Percentiles rank a stretch among this genome's conserved stretches.
phyloP scores from a whole-genome alignment of 2,329 filamentous ascomycete genomes.

The Colletotrichum plurivorum region DNA sequence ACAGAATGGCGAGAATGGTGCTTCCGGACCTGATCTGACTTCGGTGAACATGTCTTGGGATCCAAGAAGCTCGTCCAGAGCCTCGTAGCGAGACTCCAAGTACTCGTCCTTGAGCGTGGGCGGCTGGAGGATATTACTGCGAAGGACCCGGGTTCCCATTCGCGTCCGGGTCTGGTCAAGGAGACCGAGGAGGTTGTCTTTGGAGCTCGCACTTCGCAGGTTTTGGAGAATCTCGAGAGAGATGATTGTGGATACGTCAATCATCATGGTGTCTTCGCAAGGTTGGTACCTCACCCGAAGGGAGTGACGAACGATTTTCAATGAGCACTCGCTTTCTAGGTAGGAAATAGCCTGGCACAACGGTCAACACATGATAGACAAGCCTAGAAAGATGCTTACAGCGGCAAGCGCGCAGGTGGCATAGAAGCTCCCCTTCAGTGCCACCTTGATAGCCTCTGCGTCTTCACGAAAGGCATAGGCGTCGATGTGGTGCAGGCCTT shows the following conservation, averaged over 20 bases:
- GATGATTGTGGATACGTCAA: slow-evolving; percentile 88
- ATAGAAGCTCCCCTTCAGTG: slow-evolving; percentile 87
- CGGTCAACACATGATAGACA: slow-evolving; percentile 38
- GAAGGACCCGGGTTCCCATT: slow-evolving; percentile 88
- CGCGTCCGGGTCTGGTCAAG: slow-evolving; percentile 88
- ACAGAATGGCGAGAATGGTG: too few species aligned
- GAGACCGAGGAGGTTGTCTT: slow-evolving; percentile 85
- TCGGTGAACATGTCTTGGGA: slow-evolving; percentile 90
- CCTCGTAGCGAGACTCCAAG: slow-evolving; percentile 82
- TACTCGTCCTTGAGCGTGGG: slow-evolving; percentile 78
- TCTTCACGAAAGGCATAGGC: slow-evolving; percentile 86
- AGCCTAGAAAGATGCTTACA: slow-evolving; percentile 63
- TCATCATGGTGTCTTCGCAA: slow-evolving; percentile 94
- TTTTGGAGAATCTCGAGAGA: slow-evolving; percentile 95
- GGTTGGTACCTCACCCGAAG: slow-evolving; percentile 89
- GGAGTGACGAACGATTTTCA: slow-evolving; percentile 82
- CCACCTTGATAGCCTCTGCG: slow-evolving; percentile 83
- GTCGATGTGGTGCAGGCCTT: slow-evolving; percentile 83
- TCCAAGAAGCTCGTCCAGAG: slow-evolving; percentile 83
- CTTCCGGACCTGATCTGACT: slow-evolving; percentile 74
- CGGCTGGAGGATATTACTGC: slow-evolving; percentile 90
- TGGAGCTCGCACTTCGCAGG: slow-evolving; percentile 81
- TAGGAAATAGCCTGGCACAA: slow-evolving; percentile 80
- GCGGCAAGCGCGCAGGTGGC: slow-evolving; percentile 88
- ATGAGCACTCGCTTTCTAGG: slow-evolving; percentile 77